These are phyloP conservation scores for Leersia perrieri DNA, from an alignment of 176 grass and related monocot species.

Conservation along the genomic window DNA sequence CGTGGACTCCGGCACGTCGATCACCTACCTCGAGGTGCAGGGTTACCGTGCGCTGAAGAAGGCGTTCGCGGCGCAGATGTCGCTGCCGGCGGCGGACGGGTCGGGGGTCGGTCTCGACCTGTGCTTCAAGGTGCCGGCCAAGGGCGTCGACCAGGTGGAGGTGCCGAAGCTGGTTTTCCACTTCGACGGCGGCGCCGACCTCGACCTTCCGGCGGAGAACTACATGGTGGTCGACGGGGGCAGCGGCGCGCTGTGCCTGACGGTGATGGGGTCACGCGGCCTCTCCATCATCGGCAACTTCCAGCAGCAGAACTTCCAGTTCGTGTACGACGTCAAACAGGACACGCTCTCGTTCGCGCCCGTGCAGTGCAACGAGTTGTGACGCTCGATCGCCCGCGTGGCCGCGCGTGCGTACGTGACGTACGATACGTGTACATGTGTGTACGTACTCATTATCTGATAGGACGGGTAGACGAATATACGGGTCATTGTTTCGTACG, in stretches of 20 bases:
- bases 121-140: slow-evolving; percentile 47
- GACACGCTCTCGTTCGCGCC: slow-evolving; percentile 70
- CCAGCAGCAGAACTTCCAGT: slow-evolving; percentile 91
- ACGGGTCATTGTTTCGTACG: background rate
- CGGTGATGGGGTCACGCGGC: slow-evolving; percentile 39
- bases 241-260: slow-evolving; percentile 54
- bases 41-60: slow-evolving; percentile 46
- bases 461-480: background rate
- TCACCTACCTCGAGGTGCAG: slow-evolving; percentile 55
- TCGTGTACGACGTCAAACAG: slow-evolving; percentile 60
- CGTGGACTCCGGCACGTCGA: slow-evolving; percentile 81
- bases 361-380: slow-evolving; percentile 55
- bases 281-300: slow-evolving; percentile 79
- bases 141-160: slow-evolving; percentile 34
- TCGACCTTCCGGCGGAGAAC: slow-evolving; percentile 67
- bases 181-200: slow-evolving; percentile 61
- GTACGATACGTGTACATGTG: background rate
- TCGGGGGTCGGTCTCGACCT: slow-evolving; percentile 55
- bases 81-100: slow-evolving; percentile 42
- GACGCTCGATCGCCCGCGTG: background rate
- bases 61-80: slow-evolving; percentile 55
- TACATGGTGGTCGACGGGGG: slow-evolving; percentile 61
- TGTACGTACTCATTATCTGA: background rate
- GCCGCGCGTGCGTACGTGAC: background rate
- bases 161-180: slow-evolving; percentile 78